phyloP scores from a whole-genome alignment of 2,329 filamentous ascomycete species.

The Aspergillus felis region DNA sequence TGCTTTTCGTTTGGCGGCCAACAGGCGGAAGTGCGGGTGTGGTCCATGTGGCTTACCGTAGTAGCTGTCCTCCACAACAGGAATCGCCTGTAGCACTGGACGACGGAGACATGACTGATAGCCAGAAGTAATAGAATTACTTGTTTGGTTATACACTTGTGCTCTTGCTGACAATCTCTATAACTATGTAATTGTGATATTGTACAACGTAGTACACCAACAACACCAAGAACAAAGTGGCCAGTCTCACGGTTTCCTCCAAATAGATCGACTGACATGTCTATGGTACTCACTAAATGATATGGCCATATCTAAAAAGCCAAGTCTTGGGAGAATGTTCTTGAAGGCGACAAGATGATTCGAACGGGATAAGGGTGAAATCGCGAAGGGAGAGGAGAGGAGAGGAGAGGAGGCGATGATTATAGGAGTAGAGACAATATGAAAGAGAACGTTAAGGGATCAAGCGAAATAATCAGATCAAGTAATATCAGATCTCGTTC shows the following conservation, averaged over 20 bases:
- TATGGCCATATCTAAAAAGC: no score
- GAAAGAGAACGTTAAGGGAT: no score
- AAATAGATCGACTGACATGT: neutral
- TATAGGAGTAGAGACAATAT: neutral
- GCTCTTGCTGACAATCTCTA: neutral
- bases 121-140: no score
- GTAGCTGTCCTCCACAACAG: neutral
- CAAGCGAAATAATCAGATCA: no score
- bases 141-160: no score
- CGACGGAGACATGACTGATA: no score
- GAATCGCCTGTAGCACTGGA: no score
- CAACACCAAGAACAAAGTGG: neutral
- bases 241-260: neutral
- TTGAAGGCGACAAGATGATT: neutral
- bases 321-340: no score
- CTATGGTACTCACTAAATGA: no score
- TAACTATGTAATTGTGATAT: neutral
- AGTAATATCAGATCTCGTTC: neutral
- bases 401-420: neutral
- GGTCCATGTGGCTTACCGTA: slow-evolving; percentile 4
- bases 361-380: neutral
- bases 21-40: slow-evolving; percentile 5
- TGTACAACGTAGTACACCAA: neutral
- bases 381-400: no score
- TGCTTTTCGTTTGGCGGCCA: slow-evolving; percentile 14